Conservation (phyloP, 2,329 filamentous ascomycete genomes). For the Orbilia javanica region DNA sequence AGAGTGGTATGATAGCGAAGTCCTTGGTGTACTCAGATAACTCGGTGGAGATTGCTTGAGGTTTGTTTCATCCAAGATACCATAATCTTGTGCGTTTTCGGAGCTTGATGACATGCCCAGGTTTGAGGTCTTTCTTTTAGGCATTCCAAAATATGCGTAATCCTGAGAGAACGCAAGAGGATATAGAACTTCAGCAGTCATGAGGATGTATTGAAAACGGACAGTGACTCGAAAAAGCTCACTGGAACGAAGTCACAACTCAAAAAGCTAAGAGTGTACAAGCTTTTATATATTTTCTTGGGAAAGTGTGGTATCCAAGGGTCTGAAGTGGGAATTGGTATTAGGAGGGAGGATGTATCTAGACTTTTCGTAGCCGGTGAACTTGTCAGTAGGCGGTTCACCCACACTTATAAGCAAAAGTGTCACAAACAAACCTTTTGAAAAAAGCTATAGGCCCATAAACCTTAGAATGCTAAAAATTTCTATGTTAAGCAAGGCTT, state of each 20-base stretch:
- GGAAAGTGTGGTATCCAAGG: neutral
- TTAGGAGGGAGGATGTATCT: conserved; percentile 27
- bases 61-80: conserved; percentile 42
- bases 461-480: neutral
- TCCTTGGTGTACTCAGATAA: conserved; percentile 49
- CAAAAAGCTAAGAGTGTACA: conserved; percentile 17
- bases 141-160: conserved; percentile 57
- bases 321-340: neutral
- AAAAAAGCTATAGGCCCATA: conserved; percentile 5
- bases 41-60: conserved; percentile 25
- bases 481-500: conserved; percentile 45
- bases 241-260: conserved; percentile 28
- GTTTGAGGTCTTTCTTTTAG: conserved; percentile 47
- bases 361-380: neutral
- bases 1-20: conserved; percentile 36
- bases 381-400: conserved; percentile 19
- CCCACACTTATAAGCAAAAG: conserved; percentile 27
- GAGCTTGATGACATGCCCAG: conserved; percentile 23
- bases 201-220: conserved; percentile 20
- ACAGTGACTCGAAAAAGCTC: conserved; percentile 37
- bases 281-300: conserved; percentile 7
- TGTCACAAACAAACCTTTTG: conserved; percentile 30
- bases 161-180: conserved; percentile 53
- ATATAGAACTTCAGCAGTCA: conserved; percentile 52
- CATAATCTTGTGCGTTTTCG: conserved; percentile 38